A percentile compares a stretch with the other conserved stretches of the same genome.
These are phyloP conservation scores for Gracilaria gracilis DNA, from an alignment of 23 red algal species.

Conservation along the genomic window DNA sequence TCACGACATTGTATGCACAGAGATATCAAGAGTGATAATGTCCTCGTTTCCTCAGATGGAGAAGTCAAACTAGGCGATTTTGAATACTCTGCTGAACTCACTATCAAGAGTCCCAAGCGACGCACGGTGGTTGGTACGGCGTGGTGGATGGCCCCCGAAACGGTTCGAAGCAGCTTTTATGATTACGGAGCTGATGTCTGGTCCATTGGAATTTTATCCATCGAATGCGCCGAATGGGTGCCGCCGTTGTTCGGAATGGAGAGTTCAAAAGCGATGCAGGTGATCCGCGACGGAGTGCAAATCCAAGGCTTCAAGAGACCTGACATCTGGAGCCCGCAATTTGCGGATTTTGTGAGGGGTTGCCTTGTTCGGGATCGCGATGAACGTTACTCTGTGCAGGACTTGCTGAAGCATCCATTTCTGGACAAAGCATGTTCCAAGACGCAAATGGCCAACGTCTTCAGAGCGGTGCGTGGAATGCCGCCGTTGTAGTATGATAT, in stretches of 20 bases:
- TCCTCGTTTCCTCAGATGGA: slow-evolving; percentile 73
- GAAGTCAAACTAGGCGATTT: slow-evolving; percentile 86
- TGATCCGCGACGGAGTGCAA: slow-evolving; percentile 78
- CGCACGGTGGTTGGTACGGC: slow-evolving; percentile 84
- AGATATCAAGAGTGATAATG: slow-evolving; percentile 93
- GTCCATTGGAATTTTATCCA: slow-evolving; percentile 91
- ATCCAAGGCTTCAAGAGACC: slow-evolving; percentile 77
- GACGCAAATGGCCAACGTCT: slow-evolving; percentile 64
- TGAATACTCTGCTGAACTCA: slow-evolving; percentile 79
- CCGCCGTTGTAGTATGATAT: slow-evolving; percentile 12
- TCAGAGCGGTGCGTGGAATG: slow-evolving; percentile 61
- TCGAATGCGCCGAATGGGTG: slow-evolving; percentile 95
- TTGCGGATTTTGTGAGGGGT: slow-evolving; percentile 85
- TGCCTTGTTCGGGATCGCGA: slow-evolving; percentile 81
- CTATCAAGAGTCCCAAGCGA: slow-evolving; percentile 69
- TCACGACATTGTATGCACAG: slow-evolving; percentile 79
- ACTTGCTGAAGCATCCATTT: slow-evolving; percentile 87
- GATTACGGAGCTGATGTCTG: slow-evolving; percentile 93
- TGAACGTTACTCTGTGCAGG: slow-evolving; percentile 67
- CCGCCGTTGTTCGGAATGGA: slow-evolving; percentile 83
- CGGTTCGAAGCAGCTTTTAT: slow-evolving; percentile 82
- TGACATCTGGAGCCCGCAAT: slow-evolving; percentile 82
- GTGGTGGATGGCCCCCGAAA: slow-evolving; percentile 98
- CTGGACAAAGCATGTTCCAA: slow-evolving; percentile 66
- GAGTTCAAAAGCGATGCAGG: slow-evolving; percentile 83